phyloP scores from a whole-genome alignment of 306 rosid species.

The Rosa persica region DNA sequence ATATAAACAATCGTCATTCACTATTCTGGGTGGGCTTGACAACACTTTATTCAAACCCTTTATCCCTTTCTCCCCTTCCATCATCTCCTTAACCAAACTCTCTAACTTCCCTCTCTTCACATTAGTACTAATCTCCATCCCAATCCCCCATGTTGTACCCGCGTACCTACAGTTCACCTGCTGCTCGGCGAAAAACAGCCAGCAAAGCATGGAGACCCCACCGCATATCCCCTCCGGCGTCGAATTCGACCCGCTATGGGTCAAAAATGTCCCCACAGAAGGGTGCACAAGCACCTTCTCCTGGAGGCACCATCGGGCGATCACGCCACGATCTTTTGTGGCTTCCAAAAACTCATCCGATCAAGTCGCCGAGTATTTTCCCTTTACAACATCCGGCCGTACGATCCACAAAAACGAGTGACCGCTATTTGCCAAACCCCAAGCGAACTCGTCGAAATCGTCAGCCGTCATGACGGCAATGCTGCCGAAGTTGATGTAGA shows the following conservation, averaged over 20 bases:
- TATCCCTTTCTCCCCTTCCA: slow-evolving; percentile 21
- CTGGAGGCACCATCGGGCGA: slow-evolving; percentile 17
- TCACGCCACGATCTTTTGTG: slow-evolving; percentile 8
- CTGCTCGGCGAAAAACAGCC: slow-evolving; percentile 25
- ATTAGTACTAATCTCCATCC: slow-evolving; percentile 11
- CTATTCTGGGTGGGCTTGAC: too few species aligned
- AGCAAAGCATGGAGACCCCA: slow-evolving; percentile 19
- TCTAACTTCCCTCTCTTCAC: slow-evolving; percentile 10
- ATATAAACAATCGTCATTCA: too few species aligned
- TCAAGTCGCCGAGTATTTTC: background rate
- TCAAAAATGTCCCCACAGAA: slow-evolving; percentile 12
- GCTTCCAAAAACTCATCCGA: background rate
- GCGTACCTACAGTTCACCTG: slow-evolving; percentile 25
- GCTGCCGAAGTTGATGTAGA: slow-evolving; percentile 22
- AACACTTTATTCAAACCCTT: too few species aligned
- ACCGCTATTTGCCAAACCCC: slow-evolving; percentile 20
- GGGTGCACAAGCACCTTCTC: slow-evolving; percentile 17
- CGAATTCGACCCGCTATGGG: slow-evolving; percentile 25
- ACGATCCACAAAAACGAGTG: slow-evolving; percentile 17
- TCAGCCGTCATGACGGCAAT: slow-evolving; percentile 19
- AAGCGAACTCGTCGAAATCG: slow-evolving; percentile 19
- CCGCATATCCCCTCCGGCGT: slow-evolving; percentile 21
- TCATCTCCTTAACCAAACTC: slow-evolving; percentile 17
- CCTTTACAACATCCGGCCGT: slow-evolving; percentile 9
- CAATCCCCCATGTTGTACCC: slow-evolving; percentile 22